Percentiles rank a stretch among this genome's conserved stretches.
phyloP scores from a whole-genome alignment of 1,284 basidiomycete species.

The Trichosporon coremiiforme region DNA sequence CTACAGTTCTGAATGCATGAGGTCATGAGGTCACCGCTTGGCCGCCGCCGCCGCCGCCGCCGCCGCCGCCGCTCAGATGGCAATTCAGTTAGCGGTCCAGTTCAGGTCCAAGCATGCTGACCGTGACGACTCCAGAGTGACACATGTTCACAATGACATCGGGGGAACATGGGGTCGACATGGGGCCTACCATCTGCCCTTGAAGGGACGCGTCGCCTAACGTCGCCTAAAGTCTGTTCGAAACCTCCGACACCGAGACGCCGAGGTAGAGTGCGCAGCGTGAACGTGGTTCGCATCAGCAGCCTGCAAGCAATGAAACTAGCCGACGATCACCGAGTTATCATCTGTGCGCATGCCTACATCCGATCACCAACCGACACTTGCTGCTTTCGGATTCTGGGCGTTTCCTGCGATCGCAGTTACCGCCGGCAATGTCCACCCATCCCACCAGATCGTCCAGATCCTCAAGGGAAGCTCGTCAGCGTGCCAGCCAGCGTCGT shows the following conservation, averaged over 20 bases:
- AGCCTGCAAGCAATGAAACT: neutral
- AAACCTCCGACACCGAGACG: neutral
- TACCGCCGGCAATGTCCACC: conserved; percentile 6
- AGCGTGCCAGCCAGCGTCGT: neutral
- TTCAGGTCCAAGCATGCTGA: neutral
- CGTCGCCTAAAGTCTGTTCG: neutral
- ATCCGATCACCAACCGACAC: neutral
- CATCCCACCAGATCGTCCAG: neutral
- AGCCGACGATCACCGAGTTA: neutral
- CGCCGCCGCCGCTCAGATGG: no score
- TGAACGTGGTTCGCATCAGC: neutral
- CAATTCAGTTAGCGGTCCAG: conserved; percentile 4
- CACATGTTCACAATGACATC: neutral
- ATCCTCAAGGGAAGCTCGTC: neutral
- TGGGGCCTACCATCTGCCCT: neutral
- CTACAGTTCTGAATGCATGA: neutral
- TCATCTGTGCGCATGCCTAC: neutral
- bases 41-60: neutral
- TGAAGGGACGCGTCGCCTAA: neutral
- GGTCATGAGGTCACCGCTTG: conserved; percentile 4
- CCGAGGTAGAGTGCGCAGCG: neutral
- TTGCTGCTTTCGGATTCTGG: conserved; percentile 13
- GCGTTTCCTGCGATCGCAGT: neutral
- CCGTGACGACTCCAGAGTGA: neutral
- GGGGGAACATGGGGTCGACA: neutral